Conservation (phyloP, 108 stramenopile genomes). For the Cylindrotheca closterium region DNA sequence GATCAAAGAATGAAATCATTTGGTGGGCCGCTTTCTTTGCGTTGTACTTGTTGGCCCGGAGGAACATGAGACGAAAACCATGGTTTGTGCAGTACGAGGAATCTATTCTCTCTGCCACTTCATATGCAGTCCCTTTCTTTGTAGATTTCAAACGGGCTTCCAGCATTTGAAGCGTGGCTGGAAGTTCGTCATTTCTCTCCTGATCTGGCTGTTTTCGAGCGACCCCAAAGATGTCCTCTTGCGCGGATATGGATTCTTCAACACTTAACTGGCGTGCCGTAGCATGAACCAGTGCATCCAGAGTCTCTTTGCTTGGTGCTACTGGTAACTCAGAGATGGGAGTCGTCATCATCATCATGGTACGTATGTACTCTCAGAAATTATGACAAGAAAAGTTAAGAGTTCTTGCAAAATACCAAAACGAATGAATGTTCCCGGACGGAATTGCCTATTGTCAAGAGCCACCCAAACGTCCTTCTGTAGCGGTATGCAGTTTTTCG, state of each 20-base stretch:
- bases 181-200: not conserved
- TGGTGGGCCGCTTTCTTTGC: conserved; percentile 27
- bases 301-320: not conserved
- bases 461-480: too few species aligned
- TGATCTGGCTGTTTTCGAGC: not conserved
- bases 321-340: too few species aligned
- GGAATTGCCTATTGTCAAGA: too few species aligned
- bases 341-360: too few species aligned
- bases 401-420: too few species aligned
- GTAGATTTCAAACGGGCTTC: not conserved
- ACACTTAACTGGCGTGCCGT: not conserved
- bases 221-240: not conserved
- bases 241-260: not conserved
- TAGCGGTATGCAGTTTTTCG: too few species aligned
- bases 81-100: not conserved
- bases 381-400: too few species aligned
- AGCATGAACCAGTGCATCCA: not conserved
- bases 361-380: too few species aligned
- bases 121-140: not conserved
- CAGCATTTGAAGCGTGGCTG: not conserved
- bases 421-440: too few species aligned
- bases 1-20: conserved; percentile 13
- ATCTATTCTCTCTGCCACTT: not conserved
- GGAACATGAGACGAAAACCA: conserved; percentile 25
- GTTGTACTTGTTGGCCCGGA: conserved; percentile 20